A percentile compares a stretch with the other conserved stretches of the same genome.
phyloP scores from a whole-genome alignment of 345 rosid species.

The Cardamine chenopodiifolia region DNA sequence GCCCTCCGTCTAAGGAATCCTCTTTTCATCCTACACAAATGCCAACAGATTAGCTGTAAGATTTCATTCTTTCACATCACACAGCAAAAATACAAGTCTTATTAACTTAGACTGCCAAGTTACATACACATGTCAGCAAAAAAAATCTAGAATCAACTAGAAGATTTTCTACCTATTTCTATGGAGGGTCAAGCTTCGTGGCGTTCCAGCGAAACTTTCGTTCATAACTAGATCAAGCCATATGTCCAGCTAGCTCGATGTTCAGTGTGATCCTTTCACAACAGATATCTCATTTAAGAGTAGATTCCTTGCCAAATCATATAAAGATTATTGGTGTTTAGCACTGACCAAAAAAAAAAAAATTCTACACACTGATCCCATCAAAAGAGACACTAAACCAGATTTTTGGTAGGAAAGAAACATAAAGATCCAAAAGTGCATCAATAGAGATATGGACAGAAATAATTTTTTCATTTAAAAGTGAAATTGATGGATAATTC shows the following conservation, averaged over 20 bases:
- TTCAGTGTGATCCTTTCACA: constrained; percentile 31
- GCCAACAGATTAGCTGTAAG: constrained; percentile 14
- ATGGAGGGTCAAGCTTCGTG: constrained; percentile 40
- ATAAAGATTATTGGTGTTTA: constrained; percentile 26
- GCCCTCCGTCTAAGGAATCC: constrained; percentile 49
- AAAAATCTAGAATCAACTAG: constrained; percentile 27
- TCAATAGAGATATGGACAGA: background rate
- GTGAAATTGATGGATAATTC: background rate
- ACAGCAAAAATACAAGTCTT: background rate
- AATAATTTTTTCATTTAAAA: background rate
- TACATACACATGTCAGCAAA: constrained; percentile 17
- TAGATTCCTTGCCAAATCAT: constrained; percentile 32
- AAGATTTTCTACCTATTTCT: constrained; percentile 42
- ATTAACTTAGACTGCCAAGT: constrained; percentile 13
- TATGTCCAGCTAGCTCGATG: constrained; percentile 33
- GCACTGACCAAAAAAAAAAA: background rate
- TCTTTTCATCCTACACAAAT: constrained; percentile 62
- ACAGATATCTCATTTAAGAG: constrained; percentile 24
- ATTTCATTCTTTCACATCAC: constrained; percentile 27
- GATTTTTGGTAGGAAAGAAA: no score
- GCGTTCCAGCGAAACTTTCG: constrained; percentile 33
- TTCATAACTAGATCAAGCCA: constrained; percentile 40
- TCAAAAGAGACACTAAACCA: no score
- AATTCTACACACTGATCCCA: background rate
- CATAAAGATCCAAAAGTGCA: constrained; percentile 12